Evolutionary conservation across 441 rosid species (phyloP).

Genomic region (Rhodomyrtus psidioides): DNA sequence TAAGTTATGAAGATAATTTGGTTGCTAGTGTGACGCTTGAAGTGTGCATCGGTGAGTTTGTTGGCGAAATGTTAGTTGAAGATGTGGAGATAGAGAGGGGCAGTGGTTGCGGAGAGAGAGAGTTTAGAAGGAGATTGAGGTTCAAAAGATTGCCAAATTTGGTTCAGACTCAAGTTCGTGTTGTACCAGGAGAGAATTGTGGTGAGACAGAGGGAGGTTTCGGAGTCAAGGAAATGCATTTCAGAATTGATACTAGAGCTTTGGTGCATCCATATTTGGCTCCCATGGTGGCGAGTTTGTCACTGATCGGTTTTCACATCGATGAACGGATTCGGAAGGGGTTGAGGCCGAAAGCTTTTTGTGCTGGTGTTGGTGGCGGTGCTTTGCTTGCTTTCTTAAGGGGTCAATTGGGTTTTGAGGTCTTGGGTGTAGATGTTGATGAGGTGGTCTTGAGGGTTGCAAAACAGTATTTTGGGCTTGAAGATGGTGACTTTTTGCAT

Average conservation of each 20-base stretch:
- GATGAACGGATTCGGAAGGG: conserved; percentile 15
- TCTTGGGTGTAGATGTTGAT: conserved; percentile 67
- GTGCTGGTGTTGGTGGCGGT: conserved; percentile 90
- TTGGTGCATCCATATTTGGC: conserved; percentile 68
- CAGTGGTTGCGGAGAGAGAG: conserved; percentile 12
- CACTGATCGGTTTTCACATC: conserved; percentile 23
- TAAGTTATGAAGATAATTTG: conserved; percentile 57
- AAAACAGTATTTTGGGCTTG: conserved; percentile 54
- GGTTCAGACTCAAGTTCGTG: conserved; percentile 54
- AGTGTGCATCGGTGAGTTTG: conserved; percentile 41
- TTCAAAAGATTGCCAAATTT: conserved; percentile 82
- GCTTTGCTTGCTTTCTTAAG: conserved; percentile 64
- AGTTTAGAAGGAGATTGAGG: conserved; percentile 78
- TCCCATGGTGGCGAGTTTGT: conserved; percentile 80
- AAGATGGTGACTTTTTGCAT: conserved; percentile 19
- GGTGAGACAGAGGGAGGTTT: background rate
- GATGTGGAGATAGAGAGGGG: conserved; percentile 45
- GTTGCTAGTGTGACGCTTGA: conserved; percentile 39
- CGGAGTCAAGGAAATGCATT: conserved; percentile 22
- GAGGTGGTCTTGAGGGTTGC: conserved; percentile 57
- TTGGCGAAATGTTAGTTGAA: conserved; percentile 81
- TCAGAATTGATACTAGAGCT: conserved; percentile 32
- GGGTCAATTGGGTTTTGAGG: conserved; percentile 44
- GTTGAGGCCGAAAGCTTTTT: conserved; percentile 50
- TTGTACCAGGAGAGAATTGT: conserved; percentile 19